Base-by-base conservation (phyloP, 257 asterid species). In the Solanum okadae region DNA sequence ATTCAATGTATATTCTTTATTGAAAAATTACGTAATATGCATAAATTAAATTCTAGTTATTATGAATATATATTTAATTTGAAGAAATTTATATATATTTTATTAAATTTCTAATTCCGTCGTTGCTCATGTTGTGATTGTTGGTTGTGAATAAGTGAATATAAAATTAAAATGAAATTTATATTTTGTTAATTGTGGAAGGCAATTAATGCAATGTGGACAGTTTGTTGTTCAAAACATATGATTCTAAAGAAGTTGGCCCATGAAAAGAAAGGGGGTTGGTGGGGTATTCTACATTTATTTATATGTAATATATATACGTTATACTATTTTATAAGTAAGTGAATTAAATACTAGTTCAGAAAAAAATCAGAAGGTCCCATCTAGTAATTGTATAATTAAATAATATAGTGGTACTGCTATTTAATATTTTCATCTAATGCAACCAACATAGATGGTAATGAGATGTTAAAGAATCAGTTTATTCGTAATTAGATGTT, bases 141-240 rank as follows among this genome's bases (percentile, higher is more conserved):
- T 76, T 76, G 59, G 89, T 34, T 85, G 75, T 86, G 16, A 77
- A 85, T 85, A 44, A n/a, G 71, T 22, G 68, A 77, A 61, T 70
- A 59, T 88, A 42, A 84, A 34, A 35, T 20, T 73, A 34, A 78
- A 42, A n/a, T 25, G 25, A 46, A 46, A 20, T 73, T 20, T 35
- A 25, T 35, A 35, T 73, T 72, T 73, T 22, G 40, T 33, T 71
- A 37, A 29, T 37, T 56, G 78, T 52, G 49, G 18, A n/a, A 56
- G 76, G 67, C 84, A 33, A 70, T 91, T 93, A 90, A 89, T 92
- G 85, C 89, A 90, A 76, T 90, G 86, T 37, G 37, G 37, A 16
- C 25, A 68, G 73, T 59, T 11, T 87, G 76, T 73, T 73, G 77
- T 88, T 83, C 90, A 85, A 71, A 84, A 88, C 88, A 87, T 76